Conservation (phyloP, 1,139 yeast species). For the Pichia cactophila region DNA sequence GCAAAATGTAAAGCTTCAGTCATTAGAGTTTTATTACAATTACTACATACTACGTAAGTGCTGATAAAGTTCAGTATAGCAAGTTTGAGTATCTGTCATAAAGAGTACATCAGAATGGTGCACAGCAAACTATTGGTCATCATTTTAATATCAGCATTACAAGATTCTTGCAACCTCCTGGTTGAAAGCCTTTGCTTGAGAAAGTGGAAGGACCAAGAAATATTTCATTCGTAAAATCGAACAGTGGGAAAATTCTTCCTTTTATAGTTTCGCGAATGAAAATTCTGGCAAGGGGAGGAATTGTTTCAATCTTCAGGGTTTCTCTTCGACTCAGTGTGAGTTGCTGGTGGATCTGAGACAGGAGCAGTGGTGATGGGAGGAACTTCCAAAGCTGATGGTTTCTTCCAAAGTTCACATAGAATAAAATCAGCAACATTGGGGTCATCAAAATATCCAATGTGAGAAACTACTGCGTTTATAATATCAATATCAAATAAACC, state of each 20-base stretch:
- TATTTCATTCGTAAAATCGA: too few species aligned
- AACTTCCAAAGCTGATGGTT: neutral
- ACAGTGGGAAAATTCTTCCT: neutral
- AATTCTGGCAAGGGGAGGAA: too few species aligned
- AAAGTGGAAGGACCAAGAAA: too few species aligned
- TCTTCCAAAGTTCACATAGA: constrained; percentile 41
- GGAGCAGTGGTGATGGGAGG: neutral
- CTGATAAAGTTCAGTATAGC: constrained; percentile 8
- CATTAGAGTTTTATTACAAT: too few species aligned
- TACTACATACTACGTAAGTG: neutral
- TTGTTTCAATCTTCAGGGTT: neutral
- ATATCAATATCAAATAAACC: constrained; percentile 75
- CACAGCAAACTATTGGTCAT: constrained; percentile 27
- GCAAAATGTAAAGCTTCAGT: too few species aligned
- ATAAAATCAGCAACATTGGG: constrained; percentile 77
- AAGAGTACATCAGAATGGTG: constrained; percentile 32
- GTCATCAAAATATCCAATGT: constrained; percentile 82
- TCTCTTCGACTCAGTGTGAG: neutral
- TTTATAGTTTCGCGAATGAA: neutral
- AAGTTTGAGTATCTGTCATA: constrained; percentile 24
- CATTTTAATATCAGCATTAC: constrained; percentile 15
- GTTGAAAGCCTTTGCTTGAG: neutral
- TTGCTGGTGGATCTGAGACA: neutral
- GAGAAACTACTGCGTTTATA: constrained; percentile 77
- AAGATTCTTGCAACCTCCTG: neutral